A percentile compares a stretch with the other conserved stretches of the same genome.
phyloP scores from a whole-genome alignment of 2,329 filamentous ascomycete species.

The Botrytis hyacinthi region DNA sequence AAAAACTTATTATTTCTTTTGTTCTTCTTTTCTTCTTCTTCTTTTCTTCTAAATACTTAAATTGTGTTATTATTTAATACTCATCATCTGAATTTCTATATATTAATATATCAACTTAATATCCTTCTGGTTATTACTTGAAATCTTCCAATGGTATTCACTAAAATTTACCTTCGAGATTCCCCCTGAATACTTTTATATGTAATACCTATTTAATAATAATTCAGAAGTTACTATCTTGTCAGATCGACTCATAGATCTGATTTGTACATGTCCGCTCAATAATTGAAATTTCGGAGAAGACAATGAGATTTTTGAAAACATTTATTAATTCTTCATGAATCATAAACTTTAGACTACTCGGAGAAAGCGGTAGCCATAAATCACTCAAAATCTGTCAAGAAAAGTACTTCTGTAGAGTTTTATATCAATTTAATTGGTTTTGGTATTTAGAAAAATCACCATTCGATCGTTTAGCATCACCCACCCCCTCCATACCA shows the following conservation, averaged over 20 bases:
- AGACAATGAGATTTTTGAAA: not conserved
- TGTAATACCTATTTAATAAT: no score
- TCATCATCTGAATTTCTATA: not conserved
- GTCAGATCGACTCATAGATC: accelerated
- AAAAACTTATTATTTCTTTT: no score
- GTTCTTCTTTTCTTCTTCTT: no score
- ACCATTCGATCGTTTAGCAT: not conserved
- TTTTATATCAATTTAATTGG: not conserved
- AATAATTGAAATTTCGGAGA: not conserved
- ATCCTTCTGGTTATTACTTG: not conserved
- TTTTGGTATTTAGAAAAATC: not conserved
- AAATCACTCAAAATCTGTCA: not conserved
- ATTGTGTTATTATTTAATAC: not conserved
- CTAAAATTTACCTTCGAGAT: not conserved
- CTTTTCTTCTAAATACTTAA: no score
- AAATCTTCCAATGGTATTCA: not conserved
- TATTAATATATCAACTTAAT: not conserved
- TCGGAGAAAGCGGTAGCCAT: not conserved
- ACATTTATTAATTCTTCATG: not conserved
- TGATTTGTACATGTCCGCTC: accelerated
- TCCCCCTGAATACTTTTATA: accelerated
- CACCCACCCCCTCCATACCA: not conserved
- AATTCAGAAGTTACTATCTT: no score
- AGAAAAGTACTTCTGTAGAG: no score
- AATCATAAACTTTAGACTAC: no score